Evolutionary conservation across 768 basidiomycete species (phyloP).

Genomic region (Epithele typhae): DNA sequence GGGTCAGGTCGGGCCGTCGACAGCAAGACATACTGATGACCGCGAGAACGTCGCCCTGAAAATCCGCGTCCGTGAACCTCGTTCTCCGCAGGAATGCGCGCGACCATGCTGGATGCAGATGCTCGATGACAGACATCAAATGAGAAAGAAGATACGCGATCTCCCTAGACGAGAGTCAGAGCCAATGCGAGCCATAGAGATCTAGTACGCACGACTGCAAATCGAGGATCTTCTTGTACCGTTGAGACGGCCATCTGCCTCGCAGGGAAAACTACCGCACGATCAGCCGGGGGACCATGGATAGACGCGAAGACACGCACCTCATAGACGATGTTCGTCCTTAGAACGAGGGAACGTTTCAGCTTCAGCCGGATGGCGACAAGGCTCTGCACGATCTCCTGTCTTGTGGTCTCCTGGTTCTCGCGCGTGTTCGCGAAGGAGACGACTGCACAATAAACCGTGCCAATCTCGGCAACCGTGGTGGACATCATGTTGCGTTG

Average conservation of each 20-base stretch:
- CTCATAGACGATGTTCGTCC: constrained; percentile 63
- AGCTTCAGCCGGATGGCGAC: constrained; percentile 74
- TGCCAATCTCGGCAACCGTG: constrained; percentile 61
- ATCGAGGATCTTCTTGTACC: constrained; percentile 68
- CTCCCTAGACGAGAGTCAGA: constrained; percentile 49
- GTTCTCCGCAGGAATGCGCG: constrained; percentile 72
- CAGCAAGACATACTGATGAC: constrained; percentile 56
- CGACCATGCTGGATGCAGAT: constrained; percentile 75
- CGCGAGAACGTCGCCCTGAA: constrained; percentile 81
- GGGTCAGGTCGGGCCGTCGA: too few species aligned
- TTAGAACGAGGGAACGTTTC: constrained; percentile 52
- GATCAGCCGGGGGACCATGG: background rate
- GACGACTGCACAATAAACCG: constrained; percentile 71
- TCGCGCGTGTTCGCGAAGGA: constrained; percentile 60
- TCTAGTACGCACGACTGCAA: constrained; percentile 30
- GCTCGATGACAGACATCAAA: constrained; percentile 65
- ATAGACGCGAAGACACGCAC: constrained; percentile 29
- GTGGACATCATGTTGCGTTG: constrained; percentile 69
- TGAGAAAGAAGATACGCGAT: constrained; percentile 67
- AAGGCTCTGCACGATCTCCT: constrained; percentile 58
- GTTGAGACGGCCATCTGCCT: constrained; percentile 75
- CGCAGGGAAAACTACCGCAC: constrained; percentile 69
- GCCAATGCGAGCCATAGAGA: too few species aligned
- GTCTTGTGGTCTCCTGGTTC: constrained; percentile 40
- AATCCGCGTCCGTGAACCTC: constrained; percentile 70